Percentiles rank a stretch among this genome's conserved stretches.
phyloP scores from a whole-genome alignment of 805 yeast species.

The Myxozyma monticola region DNA sequence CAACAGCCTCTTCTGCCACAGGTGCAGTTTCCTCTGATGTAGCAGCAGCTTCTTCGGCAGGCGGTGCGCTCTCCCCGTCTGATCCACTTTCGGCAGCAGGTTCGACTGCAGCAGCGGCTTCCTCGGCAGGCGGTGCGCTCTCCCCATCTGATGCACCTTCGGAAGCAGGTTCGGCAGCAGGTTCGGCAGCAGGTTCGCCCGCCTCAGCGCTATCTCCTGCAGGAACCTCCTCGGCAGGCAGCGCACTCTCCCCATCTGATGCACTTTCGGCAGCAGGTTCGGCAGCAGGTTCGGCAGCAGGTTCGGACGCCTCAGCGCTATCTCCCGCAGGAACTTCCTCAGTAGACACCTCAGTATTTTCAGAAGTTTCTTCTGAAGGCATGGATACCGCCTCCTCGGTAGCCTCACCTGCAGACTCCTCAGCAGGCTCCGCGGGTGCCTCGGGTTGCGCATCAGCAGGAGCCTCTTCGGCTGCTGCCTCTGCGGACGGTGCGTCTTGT shows the following conservation, averaged over 20 bases:
- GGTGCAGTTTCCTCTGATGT: neutral
- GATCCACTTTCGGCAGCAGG: neutral
- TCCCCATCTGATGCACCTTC: neutral
- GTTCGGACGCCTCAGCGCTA: neutral
- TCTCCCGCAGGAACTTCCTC: neutral
- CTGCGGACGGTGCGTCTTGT: neutral
- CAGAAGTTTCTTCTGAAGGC: neutral
- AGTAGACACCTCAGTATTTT: neutral
- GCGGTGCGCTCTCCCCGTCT: neutral
- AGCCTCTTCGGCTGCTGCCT: neutral
- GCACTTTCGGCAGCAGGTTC: neutral
- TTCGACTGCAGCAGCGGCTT: neutral
- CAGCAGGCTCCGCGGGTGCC: neutral
- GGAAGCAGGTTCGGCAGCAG: neutral
- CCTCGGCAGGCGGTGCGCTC: slow-evolving; percentile 3
- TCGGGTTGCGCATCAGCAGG: neutral
- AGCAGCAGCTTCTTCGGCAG: slow-evolving; percentile 1
- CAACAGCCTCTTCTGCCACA: neutral
- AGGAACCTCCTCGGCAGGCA: neutral
- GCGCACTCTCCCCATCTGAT: neutral
- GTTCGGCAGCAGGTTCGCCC: neutral
- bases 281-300: neutral
- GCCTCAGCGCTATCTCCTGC: neutral
- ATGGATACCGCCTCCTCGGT: neutral
- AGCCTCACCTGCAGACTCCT: neutral